These are phyloP conservation scores for Malassezia brasiliensis DNA, from an alignment of 1,284 basidiomycete species.

Conservation along the genomic window DNA sequence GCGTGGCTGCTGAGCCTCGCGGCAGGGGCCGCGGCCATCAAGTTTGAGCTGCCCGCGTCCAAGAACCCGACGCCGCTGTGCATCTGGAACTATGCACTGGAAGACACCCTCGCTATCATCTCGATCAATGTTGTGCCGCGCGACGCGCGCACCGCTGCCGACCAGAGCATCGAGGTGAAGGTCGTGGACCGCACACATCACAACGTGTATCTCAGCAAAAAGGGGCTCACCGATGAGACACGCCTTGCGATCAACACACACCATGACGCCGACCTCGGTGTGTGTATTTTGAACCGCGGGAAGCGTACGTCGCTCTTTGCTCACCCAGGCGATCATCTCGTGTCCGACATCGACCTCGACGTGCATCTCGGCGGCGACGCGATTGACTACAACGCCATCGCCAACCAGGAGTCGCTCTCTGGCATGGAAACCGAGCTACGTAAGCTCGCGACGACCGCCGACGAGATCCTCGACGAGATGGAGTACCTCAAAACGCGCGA, in stretches of 20 bases:
- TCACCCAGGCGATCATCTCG: constrained; percentile 2
- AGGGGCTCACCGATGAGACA: constrained; percentile 76
- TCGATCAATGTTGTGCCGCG: constrained; percentile 72
- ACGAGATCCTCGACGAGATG: constrained; percentile 89
- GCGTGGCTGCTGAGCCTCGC: constrained; percentile 1
- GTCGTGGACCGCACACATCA: constrained; percentile 81
- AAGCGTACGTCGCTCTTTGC: neutral
- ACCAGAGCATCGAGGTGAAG: constrained; percentile 65
- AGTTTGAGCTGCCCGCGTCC: constrained; percentile 35
- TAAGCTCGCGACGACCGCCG: constrained; percentile 84
- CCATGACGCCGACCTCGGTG: constrained; percentile 82
- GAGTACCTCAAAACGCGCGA: constrained; percentile 83
- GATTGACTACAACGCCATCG: constrained; percentile 97
- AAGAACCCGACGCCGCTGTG: constrained; percentile 31
- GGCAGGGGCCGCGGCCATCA: constrained; percentile 29
- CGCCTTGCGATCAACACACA: constrained; percentile 89
- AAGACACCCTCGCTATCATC: constrained; percentile 55
- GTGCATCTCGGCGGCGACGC: constrained; percentile 97
- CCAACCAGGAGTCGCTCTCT: constrained; percentile 92
- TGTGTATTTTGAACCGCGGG: constrained; percentile 70
- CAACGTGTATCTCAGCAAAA: constrained; percentile 86
- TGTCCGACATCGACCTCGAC: constrained; percentile 65
- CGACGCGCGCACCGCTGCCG: constrained; percentile 20
- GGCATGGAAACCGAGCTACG: constrained; percentile 95
- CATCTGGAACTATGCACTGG: constrained; percentile 47